Evolutionary conservation across 2,329 filamentous ascomycete species (phyloP), one percentile per base, ranked within the genome.

Genomic region (Lanzia echinophila): DNA sequence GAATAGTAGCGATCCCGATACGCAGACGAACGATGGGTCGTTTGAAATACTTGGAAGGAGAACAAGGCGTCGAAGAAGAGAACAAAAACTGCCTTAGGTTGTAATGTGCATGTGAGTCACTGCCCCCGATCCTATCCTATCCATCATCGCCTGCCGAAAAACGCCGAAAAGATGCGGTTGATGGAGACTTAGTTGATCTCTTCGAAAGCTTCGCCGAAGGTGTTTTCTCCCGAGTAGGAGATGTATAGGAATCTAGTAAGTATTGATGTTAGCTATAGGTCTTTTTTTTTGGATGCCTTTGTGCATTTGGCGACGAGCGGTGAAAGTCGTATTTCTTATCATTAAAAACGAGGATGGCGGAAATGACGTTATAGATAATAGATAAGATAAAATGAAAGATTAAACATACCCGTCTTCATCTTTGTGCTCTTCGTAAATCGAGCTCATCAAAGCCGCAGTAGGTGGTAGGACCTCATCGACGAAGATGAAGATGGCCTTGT

Each of bases 401-500:
- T 45, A 33, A 55, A 66, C 64, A 33, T 63, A 86, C 77, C 82
- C 82, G 67, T 87, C 83, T 70, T 86, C 67, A 62, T 86, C 83
- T 79, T 99, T 97, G 83, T 99, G 94, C 75, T 97, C 92, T 74
- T 99, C 94, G 73, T 99, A 99, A 76, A 99, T 97, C 73, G 88
- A 95, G 79, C 90, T 96, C 94, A 99, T 99, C 51, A 99, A 83
- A 56, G 94, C 94, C 56, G 94, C 94, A 8, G 94, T 97, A 2
- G 94, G 94, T 49, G 94, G 94, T 54, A 99, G 82, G 49, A 96
- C 92, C 76, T 97, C 94, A 72, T 97, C 92, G 69, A 99, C 94
- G 76, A 97, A 99, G 81, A 99, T 97, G 82, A 99, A 99, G 78
- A 99, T 99, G 71, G 94, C 94, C 83, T 99, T 99, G 79, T 99